Evolutionary conservation across 306 rosid genomes (phyloP).

Genomic region (Rosa persica): DNA sequence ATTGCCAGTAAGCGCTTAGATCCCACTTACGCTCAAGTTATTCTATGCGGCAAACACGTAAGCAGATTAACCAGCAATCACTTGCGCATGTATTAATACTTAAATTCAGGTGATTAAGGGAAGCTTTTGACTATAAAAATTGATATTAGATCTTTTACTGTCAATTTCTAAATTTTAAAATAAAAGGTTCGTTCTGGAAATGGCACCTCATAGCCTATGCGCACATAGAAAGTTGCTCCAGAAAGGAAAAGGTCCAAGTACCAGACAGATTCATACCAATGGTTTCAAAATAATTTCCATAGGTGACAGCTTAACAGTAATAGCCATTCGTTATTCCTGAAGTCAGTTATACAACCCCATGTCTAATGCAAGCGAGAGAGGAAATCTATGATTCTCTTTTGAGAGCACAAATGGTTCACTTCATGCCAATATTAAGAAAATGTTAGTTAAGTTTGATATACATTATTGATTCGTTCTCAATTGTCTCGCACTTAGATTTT

Average conservation of each 20-base stretch:
- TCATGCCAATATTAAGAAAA: not conserved
- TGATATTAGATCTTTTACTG: not conserved
- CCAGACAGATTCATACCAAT: constrained; percentile 2
- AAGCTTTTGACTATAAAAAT: not conserved
- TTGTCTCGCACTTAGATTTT: not conserved
- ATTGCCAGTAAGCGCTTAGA: too few relatives aligned
- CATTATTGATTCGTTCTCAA: not conserved
- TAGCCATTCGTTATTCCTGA: not conserved
- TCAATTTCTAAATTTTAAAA: not conserved
- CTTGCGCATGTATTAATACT: not conserved
- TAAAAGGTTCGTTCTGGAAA: not conserved
- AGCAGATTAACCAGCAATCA: not conserved
- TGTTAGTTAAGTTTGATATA: not conserved
- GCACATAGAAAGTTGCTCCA: not conserved
- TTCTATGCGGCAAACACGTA: too few relatives aligned
- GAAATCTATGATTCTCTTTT: not conserved
- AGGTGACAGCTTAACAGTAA: not conserved
- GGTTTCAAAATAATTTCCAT: too few relatives aligned
- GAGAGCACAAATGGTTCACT: not conserved
- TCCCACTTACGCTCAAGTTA: too few relatives aligned
- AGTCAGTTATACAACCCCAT: not conserved
- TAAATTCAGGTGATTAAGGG: not conserved
- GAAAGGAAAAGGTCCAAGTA: not conserved
- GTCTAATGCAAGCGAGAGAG: not conserved
- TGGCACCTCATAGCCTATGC: not conserved